Evolutionary conservation across 306 rosid species (phyloP).

Genomic region (Cajanus cajan): DNA sequence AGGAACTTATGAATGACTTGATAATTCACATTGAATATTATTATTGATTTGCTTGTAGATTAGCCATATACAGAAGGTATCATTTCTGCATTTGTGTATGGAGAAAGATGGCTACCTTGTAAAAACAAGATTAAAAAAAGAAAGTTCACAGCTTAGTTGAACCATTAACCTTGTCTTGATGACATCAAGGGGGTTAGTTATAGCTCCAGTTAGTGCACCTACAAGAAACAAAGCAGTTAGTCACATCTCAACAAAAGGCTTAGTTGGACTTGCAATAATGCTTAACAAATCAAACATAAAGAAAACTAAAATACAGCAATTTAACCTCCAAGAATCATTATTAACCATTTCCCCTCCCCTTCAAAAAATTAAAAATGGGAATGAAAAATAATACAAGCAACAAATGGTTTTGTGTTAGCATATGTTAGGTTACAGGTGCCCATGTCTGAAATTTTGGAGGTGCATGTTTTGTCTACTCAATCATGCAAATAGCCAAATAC

Average conservation of each 20-base stretch:
- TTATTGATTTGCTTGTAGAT: slow-evolving; percentile 19
- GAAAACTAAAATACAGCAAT: neutral
- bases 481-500: neutral
- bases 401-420: neutral
- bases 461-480: neutral
- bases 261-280: slow-evolving; percentile 6
- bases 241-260: neutral
- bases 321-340: neutral
- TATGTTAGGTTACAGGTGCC: neutral
- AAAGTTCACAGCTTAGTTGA: slow-evolving; percentile 55
- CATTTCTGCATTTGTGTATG: neutral
- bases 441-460: slow-evolving; percentile 6
- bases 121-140: neutral
- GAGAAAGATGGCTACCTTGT: neutral
- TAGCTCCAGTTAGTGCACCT: slow-evolving; percentile 96
- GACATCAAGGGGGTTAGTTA: slow-evolving; percentile 94
- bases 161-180: slow-evolving; percentile 92
- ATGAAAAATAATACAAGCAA: neutral
- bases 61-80: neutral
- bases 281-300: slow-evolving; percentile 2
- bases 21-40: slow-evolving; percentile 26
- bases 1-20: slow-evolving; percentile 25
- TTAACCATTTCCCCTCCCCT: neutral
- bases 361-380: neutral
- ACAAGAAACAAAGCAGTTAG: slow-evolving; percentile 17